Percentiles rank a stretch among this genome's conserved stretches.
Evolutionary conservation across 257 asterid genomes (phyloP).

Genomic region (Plantago elongata): DNA sequence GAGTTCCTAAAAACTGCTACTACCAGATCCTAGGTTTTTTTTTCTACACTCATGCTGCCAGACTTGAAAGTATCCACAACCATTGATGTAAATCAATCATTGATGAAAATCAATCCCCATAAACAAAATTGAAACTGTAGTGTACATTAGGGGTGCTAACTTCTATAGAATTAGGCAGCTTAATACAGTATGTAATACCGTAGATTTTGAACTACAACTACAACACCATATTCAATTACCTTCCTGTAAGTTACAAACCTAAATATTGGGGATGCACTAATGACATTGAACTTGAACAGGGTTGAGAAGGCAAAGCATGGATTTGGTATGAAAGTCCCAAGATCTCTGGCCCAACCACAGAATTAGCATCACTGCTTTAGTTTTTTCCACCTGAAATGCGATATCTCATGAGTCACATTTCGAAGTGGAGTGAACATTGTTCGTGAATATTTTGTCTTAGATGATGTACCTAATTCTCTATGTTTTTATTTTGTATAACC

Average conservation of each 20-base stretch:
- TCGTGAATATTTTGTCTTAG: background rate
- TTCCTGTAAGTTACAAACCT: background rate
- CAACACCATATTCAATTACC: background rate
- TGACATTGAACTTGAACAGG: conserved; percentile 43
- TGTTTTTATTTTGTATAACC: background rate
- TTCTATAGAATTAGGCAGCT: no score
- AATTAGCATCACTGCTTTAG: conserved; percentile 24
- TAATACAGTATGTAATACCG: background rate
- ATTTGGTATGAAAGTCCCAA: conserved; percentile 90
- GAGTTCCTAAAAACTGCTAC: background rate
- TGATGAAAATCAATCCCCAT: no score
- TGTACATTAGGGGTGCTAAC: no score
- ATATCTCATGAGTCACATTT: background rate
- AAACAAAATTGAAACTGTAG: no score
- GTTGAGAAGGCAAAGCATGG: conserved; percentile 76
- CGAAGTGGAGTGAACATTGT: background rate
- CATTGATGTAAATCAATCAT: no score
- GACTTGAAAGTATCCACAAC: no score
- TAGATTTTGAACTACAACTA: background rate
- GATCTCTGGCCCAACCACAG: conserved; percentile 33
- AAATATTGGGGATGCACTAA: background rate
- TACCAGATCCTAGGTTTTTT: no score
- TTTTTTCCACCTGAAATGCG: background rate
- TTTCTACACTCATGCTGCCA: no score
- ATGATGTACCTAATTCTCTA: background rate